These are phyloP conservation scores for Sonneratia caseolaris DNA, from an alignment of 345 rosid species.

Conservation along the genomic window DNA sequence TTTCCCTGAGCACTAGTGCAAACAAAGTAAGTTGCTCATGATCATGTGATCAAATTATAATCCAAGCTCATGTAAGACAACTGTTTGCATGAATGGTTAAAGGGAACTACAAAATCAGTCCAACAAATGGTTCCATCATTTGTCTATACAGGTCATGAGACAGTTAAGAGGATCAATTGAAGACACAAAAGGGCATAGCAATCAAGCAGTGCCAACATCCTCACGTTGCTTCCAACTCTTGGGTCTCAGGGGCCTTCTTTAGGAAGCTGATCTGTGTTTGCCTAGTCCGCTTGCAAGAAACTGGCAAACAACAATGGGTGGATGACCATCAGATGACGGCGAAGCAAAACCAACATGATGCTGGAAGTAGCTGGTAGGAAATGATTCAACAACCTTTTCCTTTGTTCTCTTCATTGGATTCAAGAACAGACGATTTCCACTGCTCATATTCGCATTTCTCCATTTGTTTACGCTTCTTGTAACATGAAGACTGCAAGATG, in stretches of 20 bases:
- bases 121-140: background rate
- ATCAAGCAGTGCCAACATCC: background rate
- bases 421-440: slow-evolving; percentile 64
- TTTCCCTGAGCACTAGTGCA: too few species aligned
- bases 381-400: slow-evolving; percentile 29
- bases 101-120: background rate
- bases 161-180: background rate
- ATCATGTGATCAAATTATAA: background rate
- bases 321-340: background rate
- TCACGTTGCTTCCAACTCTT: slow-evolving; percentile 30
- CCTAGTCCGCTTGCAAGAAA: slow-evolving; percentile 41
- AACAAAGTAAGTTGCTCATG: background rate
- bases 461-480: slow-evolving; percentile 52
- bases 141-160: background rate
- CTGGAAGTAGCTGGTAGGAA: background rate
- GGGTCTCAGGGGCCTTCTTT: slow-evolving; percentile 30
- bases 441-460: slow-evolving; percentile 58
- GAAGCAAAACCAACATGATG: background rate
- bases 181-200: background rate
- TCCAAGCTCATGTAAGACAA: too few species aligned
- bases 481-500: slow-evolving; percentile 40
- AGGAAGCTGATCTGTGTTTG: slow-evolving; percentile 51
- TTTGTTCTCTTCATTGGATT: slow-evolving; percentile 37
- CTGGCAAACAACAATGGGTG: slow-evolving; percentile 20
- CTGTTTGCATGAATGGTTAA: background rate